Evolutionary conservation across 1,139 yeast species (phyloP).

Genomic region (Saccharomyces hybrid): DNA sequence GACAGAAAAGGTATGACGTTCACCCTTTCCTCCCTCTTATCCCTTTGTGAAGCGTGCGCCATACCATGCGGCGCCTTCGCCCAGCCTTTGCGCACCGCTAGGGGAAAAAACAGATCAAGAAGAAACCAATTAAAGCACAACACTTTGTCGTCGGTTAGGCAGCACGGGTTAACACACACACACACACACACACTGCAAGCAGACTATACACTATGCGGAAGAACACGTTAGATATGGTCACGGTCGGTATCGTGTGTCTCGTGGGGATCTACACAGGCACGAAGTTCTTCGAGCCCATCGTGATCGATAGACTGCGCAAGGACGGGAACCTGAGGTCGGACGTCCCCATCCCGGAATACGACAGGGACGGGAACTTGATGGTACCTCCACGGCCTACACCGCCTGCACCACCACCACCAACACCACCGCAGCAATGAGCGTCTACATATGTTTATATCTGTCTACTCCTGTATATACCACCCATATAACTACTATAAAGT

Average conservation of each 20-base stretch:
- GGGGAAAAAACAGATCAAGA: neutral
- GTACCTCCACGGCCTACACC: neutral
- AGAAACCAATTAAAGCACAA: neutral
- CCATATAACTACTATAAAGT: neutral
- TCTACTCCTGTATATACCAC: neutral
- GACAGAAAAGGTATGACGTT: neutral
- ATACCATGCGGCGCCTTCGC: neutral
- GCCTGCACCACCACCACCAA: neutral
- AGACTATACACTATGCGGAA: neutral
- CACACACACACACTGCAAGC: neutral
- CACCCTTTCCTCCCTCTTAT: neutral
- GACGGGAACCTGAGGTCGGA: conserved; percentile 62
- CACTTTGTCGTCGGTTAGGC: neutral
- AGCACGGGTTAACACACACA: neutral
- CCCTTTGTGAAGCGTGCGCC: neutral
- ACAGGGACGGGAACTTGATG: conserved; percentile 32
- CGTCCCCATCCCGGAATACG: conserved; percentile 44
- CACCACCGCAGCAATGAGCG: conserved; percentile 4
- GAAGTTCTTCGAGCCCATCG: conserved; percentile 66
- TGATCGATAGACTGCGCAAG: conserved; percentile 58
- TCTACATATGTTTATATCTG: neutral
- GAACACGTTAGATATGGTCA: conserved; percentile 29
- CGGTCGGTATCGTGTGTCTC: conserved; percentile 32
- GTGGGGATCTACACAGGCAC: conserved; percentile 46
- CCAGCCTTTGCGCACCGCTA: neutral